Base-by-base conservation (phyloP, 2,329 filamentous ascomycete genomes). In the Cladophialophora yegresii region DNA sequence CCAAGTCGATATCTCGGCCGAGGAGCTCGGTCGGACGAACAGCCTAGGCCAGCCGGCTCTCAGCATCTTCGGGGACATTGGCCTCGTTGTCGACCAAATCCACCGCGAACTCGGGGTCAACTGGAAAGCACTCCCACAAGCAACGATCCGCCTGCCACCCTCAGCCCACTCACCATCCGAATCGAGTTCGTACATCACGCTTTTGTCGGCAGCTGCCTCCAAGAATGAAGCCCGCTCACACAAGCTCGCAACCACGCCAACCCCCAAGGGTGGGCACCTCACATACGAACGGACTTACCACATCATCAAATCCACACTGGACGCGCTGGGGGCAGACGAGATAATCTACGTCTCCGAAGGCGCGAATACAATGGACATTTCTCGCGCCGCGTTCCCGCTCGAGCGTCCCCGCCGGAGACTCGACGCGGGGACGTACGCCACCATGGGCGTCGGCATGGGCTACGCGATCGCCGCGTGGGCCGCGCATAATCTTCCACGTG, bases 281-380 rank as follows among this genome's bases (percentile, higher is more conserved):
- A 80, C 79, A 1, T 84, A 83, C 68, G 78, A 81, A 36, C 78
- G 78, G 55, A 80, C 80, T 2, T 86, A 84, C 71, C 77, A 82
- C 54, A 74, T 83, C 54, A 84, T 86, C 70, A 84, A 82, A 67
- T 71, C 74, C 2, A 79, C 78, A 2, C 74, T 86, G 8, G 78
- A 84, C 67, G 70, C 67, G 3, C 70, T 82, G 32, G 75, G 77
- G 47, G 73, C 81, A 12, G 82, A 80, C 23, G 74, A 77, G 50
- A 78, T 85, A 26, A 80, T 85, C 23, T 86, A 85, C 66, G 76
- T 86, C 40, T 84, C 82, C 0, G 83, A 86, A 74, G 84, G 84
- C 6, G 83, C 84, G 8, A 85, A 85, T 70, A 85, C 84, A 6
- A 87, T 86, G 84, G 84, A 86, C 68, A 85, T 86, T 59, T 84